Evolutionary conservation across 1,284 basidiomycete genomes (phyloP), one percentile per base, ranked within the genome.

Genomic region (Papiliotrema nemorosa): DNA sequence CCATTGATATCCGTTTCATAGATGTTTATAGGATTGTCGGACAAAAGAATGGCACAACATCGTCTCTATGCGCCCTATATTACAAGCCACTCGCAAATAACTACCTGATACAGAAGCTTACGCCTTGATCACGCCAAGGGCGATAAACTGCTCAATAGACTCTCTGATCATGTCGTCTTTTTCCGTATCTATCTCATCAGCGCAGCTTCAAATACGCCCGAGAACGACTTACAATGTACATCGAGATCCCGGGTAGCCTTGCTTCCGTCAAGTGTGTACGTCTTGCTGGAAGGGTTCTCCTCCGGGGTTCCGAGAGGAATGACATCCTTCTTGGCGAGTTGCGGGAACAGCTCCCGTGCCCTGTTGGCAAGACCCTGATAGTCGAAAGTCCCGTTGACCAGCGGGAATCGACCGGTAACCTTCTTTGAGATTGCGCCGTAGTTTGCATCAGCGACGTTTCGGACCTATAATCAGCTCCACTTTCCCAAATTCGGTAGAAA

Each of bases 161-260:
- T 49, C 47, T 22, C 35, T 40, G 37, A 49, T 22, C 25, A 35
- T 49, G 10, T 49, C 20, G 12, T 49, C 47, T 14, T 21, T 25
- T 2, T 36, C 3, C 27, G 29, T 41, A 35, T 49, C 47, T 49
- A 14, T 22, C 21, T 12, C 40, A 24, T 22, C 40, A 41, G 40
- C 20, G 7, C 36, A 16, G 7, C 18, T n/a, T 37, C 21, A 21
- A 29, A 4, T 7, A 6, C 18, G 9, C n/a, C 7, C 14, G 20
- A n/a, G 10, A 37, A 37, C n/a, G 12, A 49, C 47, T 33, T 20
- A 49, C 47, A 49, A 14, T 49, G 58, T 42, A 66, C 43, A 7
- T 62, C 66, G 16, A 67, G 51, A 50, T 64, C 62, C 33, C 52
- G 54, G 46, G 58, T 47, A 34, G 60, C 57, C 45, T 62, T 62